A percentile compares a stretch with the other conserved stretches of the same genome.
Evolutionary conservation across 2,329 filamentous ascomycete species (phyloP).

Genomic region (Botrytis sinoallii): DNA sequence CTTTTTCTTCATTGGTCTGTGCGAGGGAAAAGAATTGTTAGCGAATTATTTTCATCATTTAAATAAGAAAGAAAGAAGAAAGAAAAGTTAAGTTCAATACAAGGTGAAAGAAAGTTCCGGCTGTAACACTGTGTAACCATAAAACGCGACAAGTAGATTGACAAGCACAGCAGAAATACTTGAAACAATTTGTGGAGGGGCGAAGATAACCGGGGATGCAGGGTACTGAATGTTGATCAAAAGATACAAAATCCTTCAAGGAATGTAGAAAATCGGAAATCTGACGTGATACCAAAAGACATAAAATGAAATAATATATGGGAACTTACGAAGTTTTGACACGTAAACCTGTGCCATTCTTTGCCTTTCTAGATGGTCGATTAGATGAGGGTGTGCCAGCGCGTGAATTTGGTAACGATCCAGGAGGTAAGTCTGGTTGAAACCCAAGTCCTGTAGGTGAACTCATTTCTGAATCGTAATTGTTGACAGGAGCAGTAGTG

Average conservation of each 20-base stretch:
- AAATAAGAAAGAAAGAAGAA: slow-evolving; percentile 7
- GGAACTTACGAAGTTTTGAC: slow-evolving; percentile 67
- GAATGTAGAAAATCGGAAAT: slow-evolving; percentile 11
- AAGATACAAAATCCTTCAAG: slow-evolving; percentile 16
- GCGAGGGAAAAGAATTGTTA: slow-evolving; percentile 25
- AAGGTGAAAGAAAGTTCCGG: slow-evolving; percentile 17
- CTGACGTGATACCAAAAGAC: slow-evolving; percentile 19
- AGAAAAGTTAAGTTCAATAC: slow-evolving; percentile 1
- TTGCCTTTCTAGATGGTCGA: slow-evolving; percentile 57
- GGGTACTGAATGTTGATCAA: not conserved
- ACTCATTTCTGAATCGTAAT: slow-evolving; percentile 53
- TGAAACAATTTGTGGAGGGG: slow-evolving; percentile 14
- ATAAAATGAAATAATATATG: slow-evolving; percentile 23
- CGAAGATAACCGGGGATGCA: not conserved
- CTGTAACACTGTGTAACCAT: slow-evolving; percentile 32
- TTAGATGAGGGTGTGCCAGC: slow-evolving; percentile 55
- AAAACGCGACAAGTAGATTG: slow-evolving; percentile 17
- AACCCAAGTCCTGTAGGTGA: slow-evolving; percentile 53
- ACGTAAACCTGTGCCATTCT: slow-evolving; percentile 54
- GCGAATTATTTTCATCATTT: slow-evolving; percentile 22
- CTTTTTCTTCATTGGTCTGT: slow-evolving; percentile 69
- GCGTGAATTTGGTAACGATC: slow-evolving; percentile 52
- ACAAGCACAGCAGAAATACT: slow-evolving; percentile 5
- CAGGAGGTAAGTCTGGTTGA: slow-evolving; percentile 43
- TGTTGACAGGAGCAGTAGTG: slow-evolving; percentile 11